phyloP scores from a whole-genome alignment of 78 protist genomes.

The Polysphondylium violaceum region DNA sequence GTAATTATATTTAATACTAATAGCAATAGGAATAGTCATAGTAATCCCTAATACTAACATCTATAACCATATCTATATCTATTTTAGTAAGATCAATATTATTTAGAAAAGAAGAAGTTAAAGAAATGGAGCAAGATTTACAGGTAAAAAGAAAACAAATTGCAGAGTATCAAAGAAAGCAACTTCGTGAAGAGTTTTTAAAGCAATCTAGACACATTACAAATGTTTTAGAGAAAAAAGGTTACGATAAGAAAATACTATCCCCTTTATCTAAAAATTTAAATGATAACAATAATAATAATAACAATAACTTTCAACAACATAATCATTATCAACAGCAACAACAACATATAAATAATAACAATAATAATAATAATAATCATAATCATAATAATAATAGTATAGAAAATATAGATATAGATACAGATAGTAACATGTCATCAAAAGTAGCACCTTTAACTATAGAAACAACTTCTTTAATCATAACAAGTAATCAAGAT shows the following conservation, averaged over 20 bases:
- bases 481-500: too few species aligned
- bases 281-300: background rate
- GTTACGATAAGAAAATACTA: slow-evolving; percentile 1
- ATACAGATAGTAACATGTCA: too few species aligned
- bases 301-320: too few species aligned
- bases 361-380: too few species aligned
- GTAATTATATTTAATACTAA: slow-evolving; percentile 28
- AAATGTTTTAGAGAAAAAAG: slow-evolving; percentile 35
- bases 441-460: too few species aligned
- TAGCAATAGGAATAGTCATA: too few species aligned
- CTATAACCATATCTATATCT: background rate
- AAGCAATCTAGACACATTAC: slow-evolving; percentile 25
- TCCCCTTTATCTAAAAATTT: slow-evolving; percentile 1
- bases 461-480: too few species aligned
- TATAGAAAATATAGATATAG: too few species aligned
- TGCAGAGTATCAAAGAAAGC: slow-evolving; percentile 62
- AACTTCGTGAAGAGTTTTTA: slow-evolving; percentile 49
- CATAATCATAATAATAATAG: too few species aligned
- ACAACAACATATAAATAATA: too few species aligned
- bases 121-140: slow-evolving; percentile 76
- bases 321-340: too few species aligned
- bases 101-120: slow-evolving; percentile 75
- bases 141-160: slow-evolving; percentile 43
- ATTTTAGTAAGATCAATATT: slow-evolving; percentile 60
- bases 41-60: too few species aligned